Base-by-base conservation (phyloP, 495 filamentous ascomycete genomes). In the Penicillium daleae region DNA sequence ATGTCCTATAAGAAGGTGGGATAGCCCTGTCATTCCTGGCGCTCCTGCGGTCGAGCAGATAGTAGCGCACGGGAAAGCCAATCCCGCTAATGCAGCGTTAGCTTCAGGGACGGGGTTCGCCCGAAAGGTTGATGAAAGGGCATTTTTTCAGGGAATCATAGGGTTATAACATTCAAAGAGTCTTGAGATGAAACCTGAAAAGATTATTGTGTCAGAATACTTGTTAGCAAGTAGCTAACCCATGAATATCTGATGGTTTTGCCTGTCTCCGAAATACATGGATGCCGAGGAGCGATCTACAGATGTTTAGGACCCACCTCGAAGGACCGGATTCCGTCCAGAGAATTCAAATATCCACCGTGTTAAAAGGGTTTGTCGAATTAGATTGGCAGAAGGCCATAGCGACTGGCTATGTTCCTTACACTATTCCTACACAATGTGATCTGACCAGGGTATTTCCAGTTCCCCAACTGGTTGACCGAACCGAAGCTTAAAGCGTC, bases 11-110 rank as follows among this genome's bases (percentile, higher is more conserved):
- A n/a, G 6, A 3, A 9, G 24, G 17, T 15, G 13, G 15, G 7
- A 29, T 50, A 29, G 6, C 24, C 13, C 12, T 26, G 46, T 29
- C 26, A 50, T 29, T 13, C 29, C 2, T 10, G 24, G 12, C 4
- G 6, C 4, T 4, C 3, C 4, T 50, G 7, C n/a, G 24, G 22
- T 50, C 9, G 40, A 22, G 8, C 26, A 27, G 6, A 50, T 50
- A 50, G n/a, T 50, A 24, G n/a, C 46, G 21, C 22, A 50, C 46
- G 46, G 24, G 26, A 50, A 50, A n/a, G 46, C 12, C 46, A n/a
- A 26, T n/a, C 46, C 21, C 22, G 29, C 46, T 50, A 26, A 29
- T 50, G 24, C 46, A 50, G 26, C 24, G 17, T 50, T 46, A 46
- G 42, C 42, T 46, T 46, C 42, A 46, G 42, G 42, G 40, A 44